Conservation (phyloP, 1,284 basidiomycete genomes). For the Sporisorium sorghi region DNA sequence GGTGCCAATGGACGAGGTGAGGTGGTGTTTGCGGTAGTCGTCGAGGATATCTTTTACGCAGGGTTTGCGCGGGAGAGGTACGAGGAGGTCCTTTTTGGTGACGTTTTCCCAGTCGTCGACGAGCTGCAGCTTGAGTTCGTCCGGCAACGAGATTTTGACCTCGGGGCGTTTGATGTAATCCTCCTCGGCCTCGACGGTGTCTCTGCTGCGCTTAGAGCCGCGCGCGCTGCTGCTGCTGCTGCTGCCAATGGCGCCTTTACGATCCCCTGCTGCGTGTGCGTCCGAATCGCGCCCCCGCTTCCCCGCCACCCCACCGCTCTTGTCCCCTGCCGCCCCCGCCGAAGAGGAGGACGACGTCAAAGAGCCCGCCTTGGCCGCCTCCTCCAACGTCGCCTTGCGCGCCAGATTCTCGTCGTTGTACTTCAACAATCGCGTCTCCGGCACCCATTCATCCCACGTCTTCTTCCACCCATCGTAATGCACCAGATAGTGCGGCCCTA, state of each 20-base stretch:
- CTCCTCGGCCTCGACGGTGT: constrained; percentile 69
- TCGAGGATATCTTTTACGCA: constrained; percentile 82
- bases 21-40: constrained; percentile 74
- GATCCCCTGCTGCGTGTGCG: too few species aligned
- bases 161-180: constrained; percentile 81
- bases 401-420: constrained; percentile 84
- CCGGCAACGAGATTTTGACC: constrained; percentile 89
- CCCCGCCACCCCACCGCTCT: constrained; percentile 25
- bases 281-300: constrained; percentile 17
- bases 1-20: constrained; percentile 17
- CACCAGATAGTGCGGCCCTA: constrained; percentile 89
- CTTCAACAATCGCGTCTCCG: constrained; percentile 84
- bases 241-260: too few species aligned
- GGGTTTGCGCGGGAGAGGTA: constrained; percentile 84
- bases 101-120: constrained; percentile 99
- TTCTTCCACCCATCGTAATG: constrained; percentile 99
- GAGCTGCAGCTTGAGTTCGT: constrained; percentile 85
- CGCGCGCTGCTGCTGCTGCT: constrained; percentile 10
- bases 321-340: not conserved
- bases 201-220: constrained; percentile 37
- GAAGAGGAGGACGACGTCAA: constrained; percentile 35
- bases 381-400: constrained; percentile 75
- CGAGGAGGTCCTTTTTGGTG: constrained; percentile 90
- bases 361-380: constrained; percentile 66
- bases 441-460: constrained; percentile 99